These are phyloP conservation scores for Peronospora tabacina DNA, from an alignment of 352 stramenopile species.

Conservation along the genomic window DNA sequence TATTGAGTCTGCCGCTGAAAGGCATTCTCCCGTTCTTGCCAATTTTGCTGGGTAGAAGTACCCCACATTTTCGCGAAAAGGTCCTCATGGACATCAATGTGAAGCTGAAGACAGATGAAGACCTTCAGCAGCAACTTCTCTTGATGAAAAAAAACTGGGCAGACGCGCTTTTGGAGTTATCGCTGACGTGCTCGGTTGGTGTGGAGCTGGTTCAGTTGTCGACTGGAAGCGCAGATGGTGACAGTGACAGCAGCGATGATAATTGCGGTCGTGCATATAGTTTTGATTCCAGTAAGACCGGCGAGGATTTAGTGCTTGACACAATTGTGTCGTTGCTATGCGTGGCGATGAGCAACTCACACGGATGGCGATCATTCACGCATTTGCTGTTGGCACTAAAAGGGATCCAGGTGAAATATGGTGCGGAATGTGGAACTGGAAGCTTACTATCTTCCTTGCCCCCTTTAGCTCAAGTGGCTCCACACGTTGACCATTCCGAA, in stretches of 20 bases:
- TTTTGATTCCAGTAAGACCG: constrained; percentile 59
- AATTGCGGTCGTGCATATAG: constrained; percentile 42
- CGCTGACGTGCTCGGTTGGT: constrained; percentile 46
- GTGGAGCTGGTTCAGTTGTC: constrained; percentile 2
- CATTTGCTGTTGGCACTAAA: constrained; percentile 60
- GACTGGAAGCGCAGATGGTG: constrained; percentile 3
- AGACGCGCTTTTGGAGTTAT: constrained; percentile 64
- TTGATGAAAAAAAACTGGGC: constrained; percentile 69
- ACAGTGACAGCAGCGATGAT: constrained; percentile 2
- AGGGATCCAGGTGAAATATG: constrained; percentile 59
- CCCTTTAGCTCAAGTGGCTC: constrained; percentile 19
- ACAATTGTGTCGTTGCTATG: constrained; percentile 77
- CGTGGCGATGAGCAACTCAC: constrained; percentile 52
- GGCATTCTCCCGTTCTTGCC: constrained; percentile 70
- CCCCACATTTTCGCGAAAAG: constrained; percentile 51
- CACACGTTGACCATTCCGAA: constrained; percentile 25
- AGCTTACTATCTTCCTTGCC: constrained; percentile 21
- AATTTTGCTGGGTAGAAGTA: constrained; percentile 47
- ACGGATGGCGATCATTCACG: constrained; percentile 57
- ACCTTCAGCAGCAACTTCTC: constrained; percentile 63
- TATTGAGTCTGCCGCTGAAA: constrained; percentile 55
- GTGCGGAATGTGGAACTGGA: neutral
- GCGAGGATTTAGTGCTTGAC: constrained; percentile 76
- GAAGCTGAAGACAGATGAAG: constrained; percentile 72
- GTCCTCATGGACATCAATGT: constrained; percentile 86